Base-by-base conservation (phyloP, 192 early-diverging fungal genomes). In the Cladochytrium replicatum region DNA sequence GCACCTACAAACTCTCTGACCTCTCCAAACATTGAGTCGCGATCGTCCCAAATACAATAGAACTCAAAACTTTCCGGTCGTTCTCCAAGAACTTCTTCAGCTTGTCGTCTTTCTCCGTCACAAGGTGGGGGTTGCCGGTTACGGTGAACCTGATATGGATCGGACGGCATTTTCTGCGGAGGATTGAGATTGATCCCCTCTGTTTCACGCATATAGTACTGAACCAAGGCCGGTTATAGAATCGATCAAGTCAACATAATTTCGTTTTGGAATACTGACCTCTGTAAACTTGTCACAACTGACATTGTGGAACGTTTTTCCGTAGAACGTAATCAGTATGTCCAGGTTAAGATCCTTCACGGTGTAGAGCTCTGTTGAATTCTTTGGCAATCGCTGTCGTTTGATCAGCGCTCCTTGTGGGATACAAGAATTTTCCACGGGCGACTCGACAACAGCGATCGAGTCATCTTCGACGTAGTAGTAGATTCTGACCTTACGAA, bases 381-480 rank as follows among this genome's bases (percentile, higher is more conserved):
- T 61, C 42, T 77, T 80, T 7, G 78, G 78, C 31, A 81, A 55
- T 15, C 69, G 39, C 51, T 81, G 79, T 8, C 79, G 52, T 54
- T 80, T 80, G 59, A 80, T 80, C 40, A 80, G 58, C 23, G 77
- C 67, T 17, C 77, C 76, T 52, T 81, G 79, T 6, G 71, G 66
- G 53, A 80, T 81, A 1, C 77, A 75, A 25, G 44, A 52, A 56
- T 80, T 80, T 50, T 77, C 79, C 1, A 77, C 69, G 0, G 75
- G 77, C 6, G 79, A 76, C 51, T 81, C 79, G 21, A 75, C 68
- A 22, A 81, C 79, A 2, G 76, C 60, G 48, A 81, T 80, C 5
- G 77, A 75, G 54, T 80, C 74, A 57, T 81, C 79, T 58, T 81
- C 76, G 28, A 77, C 59, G 48, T 59, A 80, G 66, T 71, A 80